Evolutionary conservation across 192 early-diverging fungal genomes (phyloP).

Genomic region (Linnemannia schmuckeri): DNA sequence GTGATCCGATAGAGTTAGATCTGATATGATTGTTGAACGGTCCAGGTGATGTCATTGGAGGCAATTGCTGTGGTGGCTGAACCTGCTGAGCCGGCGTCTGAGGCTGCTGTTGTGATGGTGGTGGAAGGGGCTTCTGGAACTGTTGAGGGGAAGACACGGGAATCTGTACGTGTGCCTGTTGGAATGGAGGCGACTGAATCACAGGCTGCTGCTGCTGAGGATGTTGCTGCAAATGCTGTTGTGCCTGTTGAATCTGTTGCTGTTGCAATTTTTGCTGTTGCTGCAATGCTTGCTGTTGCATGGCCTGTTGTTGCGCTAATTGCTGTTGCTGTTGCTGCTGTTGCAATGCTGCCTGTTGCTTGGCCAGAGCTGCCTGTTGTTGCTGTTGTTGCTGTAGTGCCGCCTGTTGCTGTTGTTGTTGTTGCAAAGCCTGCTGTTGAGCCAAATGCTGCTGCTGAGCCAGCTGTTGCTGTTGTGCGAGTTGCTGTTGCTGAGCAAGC

Average conservation of each 20-base stretch:
- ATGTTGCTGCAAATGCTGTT: constrained; percentile 36
- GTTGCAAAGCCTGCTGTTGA: constrained; percentile 2
- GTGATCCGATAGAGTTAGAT: constrained; percentile 39
- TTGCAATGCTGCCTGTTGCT: constrained; percentile 30
- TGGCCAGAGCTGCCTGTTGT: constrained; percentile 2
- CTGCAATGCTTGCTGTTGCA: constrained; percentile 27
- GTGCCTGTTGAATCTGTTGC: constrained; percentile 15
- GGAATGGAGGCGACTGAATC: constrained; percentile 16
- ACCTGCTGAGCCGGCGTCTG: constrained; percentile 11
- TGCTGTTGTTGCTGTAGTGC: constrained; percentile 21
- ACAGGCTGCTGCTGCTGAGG: constrained; percentile 16
- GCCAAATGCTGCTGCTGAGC: constrained; percentile 21
- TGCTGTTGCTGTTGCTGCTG: constrained; percentile 26
- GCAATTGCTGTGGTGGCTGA: constrained; percentile 5
- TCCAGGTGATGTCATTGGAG: constrained; percentile 30
- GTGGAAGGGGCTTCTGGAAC: constrained; percentile 14
- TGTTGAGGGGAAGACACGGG: constrained; percentile 15
- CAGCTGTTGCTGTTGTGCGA: constrained; percentile 23
- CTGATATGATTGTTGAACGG: constrained; percentile 35
- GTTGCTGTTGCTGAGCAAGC: constrained; percentile 15
- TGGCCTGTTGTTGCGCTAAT: constrained; percentile 15
- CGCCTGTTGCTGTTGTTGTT: constrained; percentile 30
- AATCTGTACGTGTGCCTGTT: constrained; percentile 8
- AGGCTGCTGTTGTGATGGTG: constrained; percentile 10
- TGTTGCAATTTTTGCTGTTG: constrained; percentile 35